Evolutionary conservation across 2,329 filamentous ascomycete species (phyloP), one percentile per base, ranked within the genome.

Genomic region (Hypoxylon rubiginosum): DNA sequence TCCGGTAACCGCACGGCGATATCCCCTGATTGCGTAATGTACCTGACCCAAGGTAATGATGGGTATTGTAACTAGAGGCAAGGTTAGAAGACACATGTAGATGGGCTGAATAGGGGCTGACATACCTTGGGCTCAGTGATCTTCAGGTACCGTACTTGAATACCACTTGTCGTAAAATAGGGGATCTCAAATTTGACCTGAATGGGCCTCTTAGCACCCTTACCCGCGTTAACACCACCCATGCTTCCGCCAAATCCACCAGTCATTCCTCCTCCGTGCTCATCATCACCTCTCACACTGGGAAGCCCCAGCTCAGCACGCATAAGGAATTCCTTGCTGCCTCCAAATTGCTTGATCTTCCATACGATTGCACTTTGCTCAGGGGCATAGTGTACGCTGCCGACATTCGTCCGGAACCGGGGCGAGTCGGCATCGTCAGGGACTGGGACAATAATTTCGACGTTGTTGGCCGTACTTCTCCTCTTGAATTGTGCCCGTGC

Each of bases 331-430:
- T 99, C 96, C 82, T 99, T 99, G 73, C 91, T 90, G n/a, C 96
- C 96, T 48, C 96, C 96, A 80, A 99, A 99, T 76, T 99, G 96
- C 85, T 99, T 99, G 80, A 99, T 99, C 85, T 99, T 99, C 96
- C 96, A 99, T 54, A 99, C 92, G 73, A 99, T 99, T 64, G 95
- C 95, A 69, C 93, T 97, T 77, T 97, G 95, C 80, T 99, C 96
- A 0, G 96, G 96, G 3, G 95, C 95, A 78, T 99, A 99, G 82
- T 99, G 96, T 11, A 99, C 96, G 30, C 92, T 93, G 59, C 96
- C 96, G 67, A 99, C 97, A 78, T 98, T 99, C 36, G 96, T 99
- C 57, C 96, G 89, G 88, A 99, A 99, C 48, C 96, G 90, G 10
- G 96, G 96, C 1, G 92, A 93, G 80, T 99, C 96, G 67, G 96